These are phyloP conservation scores for Hemileccinum rubropunctum DNA, from an alignment of 768 basidiomycete species.

Conservation along the genomic window DNA sequence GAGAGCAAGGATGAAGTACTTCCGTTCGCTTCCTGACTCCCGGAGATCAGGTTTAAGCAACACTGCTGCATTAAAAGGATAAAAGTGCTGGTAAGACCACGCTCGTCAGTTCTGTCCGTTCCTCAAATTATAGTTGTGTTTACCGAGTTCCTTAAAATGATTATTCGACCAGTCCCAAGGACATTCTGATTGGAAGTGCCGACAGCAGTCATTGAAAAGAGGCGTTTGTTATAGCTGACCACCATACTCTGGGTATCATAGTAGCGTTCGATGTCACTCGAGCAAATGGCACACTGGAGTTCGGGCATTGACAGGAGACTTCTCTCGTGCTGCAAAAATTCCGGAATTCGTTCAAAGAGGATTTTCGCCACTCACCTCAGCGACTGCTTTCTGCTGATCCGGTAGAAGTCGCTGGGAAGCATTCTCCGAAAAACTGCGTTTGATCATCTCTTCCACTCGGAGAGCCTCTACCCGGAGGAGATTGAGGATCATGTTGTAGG, in stretches of 20 bases:
- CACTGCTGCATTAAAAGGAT: constrained; percentile 63
- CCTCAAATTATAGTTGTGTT: constrained; percentile 21
- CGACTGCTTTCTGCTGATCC: constrained; percentile 86
- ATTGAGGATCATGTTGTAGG: constrained; percentile 99
- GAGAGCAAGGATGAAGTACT: constrained; percentile 69
- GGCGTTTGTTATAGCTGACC: constrained; percentile 55
- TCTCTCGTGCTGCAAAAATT: constrained; percentile 61
- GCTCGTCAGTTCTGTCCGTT: not conserved
- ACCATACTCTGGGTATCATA: constrained; percentile 73
- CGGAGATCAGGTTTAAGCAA: constrained; percentile 63
- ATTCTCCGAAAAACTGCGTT: constrained; percentile 98
- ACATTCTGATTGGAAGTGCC: constrained; percentile 67
- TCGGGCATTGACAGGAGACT: constrained; percentile 57
- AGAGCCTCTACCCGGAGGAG: constrained; percentile 94
- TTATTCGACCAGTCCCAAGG: constrained; percentile 71
- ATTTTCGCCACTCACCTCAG: constrained; percentile 53
- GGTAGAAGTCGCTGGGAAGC: constrained; percentile 89
- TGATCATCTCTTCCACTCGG: constrained; percentile 99
- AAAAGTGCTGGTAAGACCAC: constrained; percentile 62
- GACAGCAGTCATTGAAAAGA: constrained; percentile 57
- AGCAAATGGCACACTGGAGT: constrained; percentile 67
- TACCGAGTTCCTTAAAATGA: constrained; percentile 82
- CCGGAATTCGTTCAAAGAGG: constrained; percentile 6
- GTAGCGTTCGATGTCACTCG: constrained; percentile 66
- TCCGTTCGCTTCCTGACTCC: constrained; percentile 47